Evolutionary conservation across 2,329 filamentous ascomycete species (phyloP).

Genomic region (Eutypella sp.): DNA sequence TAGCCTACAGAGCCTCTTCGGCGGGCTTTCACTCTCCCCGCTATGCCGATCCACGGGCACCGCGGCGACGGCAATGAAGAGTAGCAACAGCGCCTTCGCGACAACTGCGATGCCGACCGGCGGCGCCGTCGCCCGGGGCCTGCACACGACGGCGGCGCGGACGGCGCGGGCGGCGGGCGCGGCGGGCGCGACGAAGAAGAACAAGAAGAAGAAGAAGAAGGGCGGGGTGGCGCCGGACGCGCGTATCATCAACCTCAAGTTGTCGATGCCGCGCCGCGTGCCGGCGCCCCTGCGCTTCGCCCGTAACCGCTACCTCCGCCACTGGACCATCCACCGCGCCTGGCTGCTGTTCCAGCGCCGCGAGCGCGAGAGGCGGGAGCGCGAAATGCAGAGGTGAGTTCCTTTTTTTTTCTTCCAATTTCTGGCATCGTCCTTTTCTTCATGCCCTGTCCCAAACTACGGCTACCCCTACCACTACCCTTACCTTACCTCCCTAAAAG

Average conservation of each 20-base stretch:
- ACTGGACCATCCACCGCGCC: slow-evolving; percentile 98
- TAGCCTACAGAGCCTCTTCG: slow-evolving; percentile 18
- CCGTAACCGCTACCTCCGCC: slow-evolving; percentile 79
- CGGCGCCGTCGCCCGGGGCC: slow-evolving; percentile 6
- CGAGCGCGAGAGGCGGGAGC: slow-evolving; percentile 57
- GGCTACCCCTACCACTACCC: too few relatives aligned
- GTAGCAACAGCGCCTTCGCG: too few relatives aligned
- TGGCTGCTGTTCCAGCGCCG: slow-evolving; percentile 78
- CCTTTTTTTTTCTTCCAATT: slow-evolving; percentile 31
- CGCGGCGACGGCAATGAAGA: neutral
- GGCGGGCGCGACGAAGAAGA: too few relatives aligned
- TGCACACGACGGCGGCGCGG: slow-evolving; percentile 14
- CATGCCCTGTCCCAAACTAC: too few relatives aligned
- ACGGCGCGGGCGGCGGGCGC: neutral
- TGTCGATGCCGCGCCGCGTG: slow-evolving; percentile 45
- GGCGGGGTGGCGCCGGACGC: slow-evolving; percentile 31
- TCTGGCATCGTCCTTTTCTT: too few relatives aligned
- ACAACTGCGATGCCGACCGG: too few relatives aligned
- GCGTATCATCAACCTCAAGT: slow-evolving; percentile 40
- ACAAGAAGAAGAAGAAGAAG: slow-evolving; percentile 18
- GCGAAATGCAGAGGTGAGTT: slow-evolving; percentile 62
- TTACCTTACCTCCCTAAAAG: too few relatives aligned
- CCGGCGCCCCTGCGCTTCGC: slow-evolving; percentile 78
- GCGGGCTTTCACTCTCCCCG: slow-evolving; percentile 14
- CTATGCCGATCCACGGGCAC: slow-evolving; percentile 1